Evolutionary conservation across 495 filamentous ascomycete genomes (phyloP).

Genomic region (Xylaria cubensis): DNA sequence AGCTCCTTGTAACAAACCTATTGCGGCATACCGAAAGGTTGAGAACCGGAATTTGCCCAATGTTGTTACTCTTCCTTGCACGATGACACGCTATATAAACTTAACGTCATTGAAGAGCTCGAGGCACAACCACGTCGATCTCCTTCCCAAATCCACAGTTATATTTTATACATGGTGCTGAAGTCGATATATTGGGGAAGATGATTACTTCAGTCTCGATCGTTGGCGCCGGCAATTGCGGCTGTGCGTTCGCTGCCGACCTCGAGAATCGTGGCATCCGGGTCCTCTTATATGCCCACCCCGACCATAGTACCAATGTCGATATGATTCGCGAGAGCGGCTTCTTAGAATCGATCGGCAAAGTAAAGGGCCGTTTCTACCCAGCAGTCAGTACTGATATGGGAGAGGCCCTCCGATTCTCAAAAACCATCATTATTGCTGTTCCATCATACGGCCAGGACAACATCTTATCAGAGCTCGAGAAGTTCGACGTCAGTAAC

Average conservation of each 20-base stretch:
- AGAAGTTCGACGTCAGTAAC: constrained; percentile 15
- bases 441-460: constrained; percentile 25
- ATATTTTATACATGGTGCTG: background rate
- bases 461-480: constrained; percentile 16
- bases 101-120: background rate
- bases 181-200: background rate
- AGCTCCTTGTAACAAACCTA: background rate
- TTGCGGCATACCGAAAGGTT: background rate
- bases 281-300: constrained; percentile 23
- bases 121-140: background rate
- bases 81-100: background rate
- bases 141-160: background rate
- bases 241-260: constrained; percentile 23
- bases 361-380: constrained; percentile 15
- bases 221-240: constrained; percentile 17
- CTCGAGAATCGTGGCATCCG: constrained; percentile 21
- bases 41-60: background rate
- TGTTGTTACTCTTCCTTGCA: background rate
- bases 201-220: constrained; percentile 23
- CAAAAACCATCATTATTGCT: constrained; percentile 11
- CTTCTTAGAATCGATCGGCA: constrained; percentile 17
- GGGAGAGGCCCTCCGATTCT: constrained; percentile 17
- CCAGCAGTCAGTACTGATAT: constrained; percentile 15
- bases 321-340: constrained; percentile 7
- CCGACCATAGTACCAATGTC: constrained; percentile 20